Conservation (phyloP, 23 red algal genomes). For the Chondrus crispus region DNA sequence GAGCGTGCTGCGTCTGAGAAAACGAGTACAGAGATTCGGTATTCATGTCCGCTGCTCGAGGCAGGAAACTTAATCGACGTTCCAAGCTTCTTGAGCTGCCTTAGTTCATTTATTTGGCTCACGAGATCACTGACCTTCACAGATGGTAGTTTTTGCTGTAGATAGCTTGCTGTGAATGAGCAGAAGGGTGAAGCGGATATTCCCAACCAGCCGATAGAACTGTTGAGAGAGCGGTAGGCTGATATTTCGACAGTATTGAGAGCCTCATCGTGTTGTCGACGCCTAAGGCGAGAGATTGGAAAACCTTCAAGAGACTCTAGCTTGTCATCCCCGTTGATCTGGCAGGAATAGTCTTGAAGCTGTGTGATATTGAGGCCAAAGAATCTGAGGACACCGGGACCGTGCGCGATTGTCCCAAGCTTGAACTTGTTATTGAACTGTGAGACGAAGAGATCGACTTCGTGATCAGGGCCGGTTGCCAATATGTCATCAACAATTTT, state of each 20-base stretch:
- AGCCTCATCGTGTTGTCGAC: background rate
- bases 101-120: background rate
- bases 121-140: background rate
- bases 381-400: background rate
- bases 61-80: too few species aligned
- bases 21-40: too few species aligned
- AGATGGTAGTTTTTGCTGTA: background rate
- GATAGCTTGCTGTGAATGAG: background rate
- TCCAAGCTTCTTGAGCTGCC: too few species aligned
- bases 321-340: background rate
- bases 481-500: slow-evolving; percentile 36
- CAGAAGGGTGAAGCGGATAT: background rate
- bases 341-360: background rate
- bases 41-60: too few species aligned
- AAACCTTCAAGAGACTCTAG: background rate
- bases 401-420: background rate
- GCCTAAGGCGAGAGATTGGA: background rate
- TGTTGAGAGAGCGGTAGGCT: background rate
- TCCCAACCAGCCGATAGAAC: background rate
- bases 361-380: too few species aligned
- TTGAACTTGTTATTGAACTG: background rate
- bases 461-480: background rate
- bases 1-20: too few species aligned
- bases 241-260: background rate
- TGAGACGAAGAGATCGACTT: background rate